Percentiles rank a stretch among this genome's conserved stretches.
Conservation (phyloP, 2,329 filamentous ascomycete species). For the Alternaria infectoria region DNA sequence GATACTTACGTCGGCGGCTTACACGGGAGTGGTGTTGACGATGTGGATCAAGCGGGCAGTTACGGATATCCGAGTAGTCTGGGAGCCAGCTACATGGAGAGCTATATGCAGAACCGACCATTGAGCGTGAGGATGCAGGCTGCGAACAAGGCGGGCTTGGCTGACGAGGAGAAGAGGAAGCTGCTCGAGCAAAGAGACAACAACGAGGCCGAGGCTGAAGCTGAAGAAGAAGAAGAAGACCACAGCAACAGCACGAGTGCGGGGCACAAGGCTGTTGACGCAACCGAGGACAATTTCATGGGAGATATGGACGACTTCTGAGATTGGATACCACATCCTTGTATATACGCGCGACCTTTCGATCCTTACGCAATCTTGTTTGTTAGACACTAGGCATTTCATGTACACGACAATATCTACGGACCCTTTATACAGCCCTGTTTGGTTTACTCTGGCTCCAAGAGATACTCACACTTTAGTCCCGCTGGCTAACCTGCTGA, state of each 20-base stretch:
- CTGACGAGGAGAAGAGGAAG: conserved; percentile 29
- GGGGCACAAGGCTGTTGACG: neutral
- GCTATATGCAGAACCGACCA: conserved; percentile 46
- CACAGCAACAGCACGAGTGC: neutral
- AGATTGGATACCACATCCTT: conserved; percentile 2
- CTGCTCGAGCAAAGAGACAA: conserved; percentile 16
- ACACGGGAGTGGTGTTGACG: conserved; percentile 40
- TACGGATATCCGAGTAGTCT: conserved; percentile 44
- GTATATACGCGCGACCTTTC: conserved; percentile 11
- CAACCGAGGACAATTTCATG: conserved; percentile 19
- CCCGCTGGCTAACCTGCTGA: conserved; percentile 42
- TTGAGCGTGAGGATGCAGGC: conserved; percentile 45
- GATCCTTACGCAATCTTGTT: neutral
- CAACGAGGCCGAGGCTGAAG: conserved; percentile 10
- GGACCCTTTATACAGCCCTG: neutral
- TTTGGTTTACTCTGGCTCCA: neutral
- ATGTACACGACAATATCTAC: neutral
- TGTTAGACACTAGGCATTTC: neutral
- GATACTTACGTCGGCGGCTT: conserved; percentile 46
- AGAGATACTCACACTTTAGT: neutral
- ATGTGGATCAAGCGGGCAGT: conserved; percentile 43
- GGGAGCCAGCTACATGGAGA: conserved; percentile 48
- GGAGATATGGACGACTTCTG: conserved; percentile 46
- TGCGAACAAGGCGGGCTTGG: conserved; percentile 38
- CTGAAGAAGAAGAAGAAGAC: neutral